These are phyloP conservation scores for Hapsidospora chrysogenum DNA, from an alignment of 495 filamentous ascomycete species.

Conservation along the genomic window DNA sequence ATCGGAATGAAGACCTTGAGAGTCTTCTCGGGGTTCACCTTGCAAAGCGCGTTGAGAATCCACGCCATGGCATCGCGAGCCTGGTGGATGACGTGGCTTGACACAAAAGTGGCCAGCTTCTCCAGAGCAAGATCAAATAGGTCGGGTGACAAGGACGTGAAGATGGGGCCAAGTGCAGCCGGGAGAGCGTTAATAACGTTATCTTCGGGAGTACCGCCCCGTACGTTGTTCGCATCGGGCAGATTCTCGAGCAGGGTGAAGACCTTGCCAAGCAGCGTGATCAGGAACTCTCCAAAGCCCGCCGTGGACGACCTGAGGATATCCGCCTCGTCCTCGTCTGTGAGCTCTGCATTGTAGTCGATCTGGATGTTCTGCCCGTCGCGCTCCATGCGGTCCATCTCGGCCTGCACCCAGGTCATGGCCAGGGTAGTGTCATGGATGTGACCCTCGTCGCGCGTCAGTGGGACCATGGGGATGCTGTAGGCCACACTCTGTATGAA, in stretches of 20 bases:
- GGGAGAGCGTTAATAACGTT: slow-evolving; percentile 94
- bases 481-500: slow-evolving; percentile 93
- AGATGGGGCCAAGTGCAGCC: slow-evolving; percentile 76
- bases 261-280: slow-evolving; percentile 79
- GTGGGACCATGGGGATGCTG: slow-evolving; percentile 76
- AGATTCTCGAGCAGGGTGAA: slow-evolving; percentile 93
- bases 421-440: slow-evolving; percentile 65
- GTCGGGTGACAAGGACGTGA: slow-evolving; percentile 82
- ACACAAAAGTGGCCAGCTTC: slow-evolving; percentile 86
- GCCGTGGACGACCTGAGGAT: slow-evolving; percentile 94
- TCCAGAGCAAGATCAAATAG: slow-evolving; percentile 82
- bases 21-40: slow-evolving; percentile 82
- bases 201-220: slow-evolving; percentile 86
- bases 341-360: slow-evolving; percentile 69
- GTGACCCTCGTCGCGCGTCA: slow-evolving; percentile 52
- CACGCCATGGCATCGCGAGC: slow-evolving; percentile 97
- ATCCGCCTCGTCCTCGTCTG: slow-evolving; percentile 71
- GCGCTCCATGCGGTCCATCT: slow-evolving; percentile 87
- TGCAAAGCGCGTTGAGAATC: slow-evolving; percentile 90
- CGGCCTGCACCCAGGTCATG: slow-evolving; percentile 81
- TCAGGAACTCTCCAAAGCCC: slow-evolving; percentile 79
- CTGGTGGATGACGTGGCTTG: slow-evolving; percentile 91
- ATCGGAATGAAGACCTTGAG: slow-evolving; percentile 80
- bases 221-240: slow-evolving; percentile 70
- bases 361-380: slow-evolving; percentile 71